Evolutionary conservation across 441 rosid genomes (phyloP).

Genomic region (Gossypium gossypioides): DNA sequence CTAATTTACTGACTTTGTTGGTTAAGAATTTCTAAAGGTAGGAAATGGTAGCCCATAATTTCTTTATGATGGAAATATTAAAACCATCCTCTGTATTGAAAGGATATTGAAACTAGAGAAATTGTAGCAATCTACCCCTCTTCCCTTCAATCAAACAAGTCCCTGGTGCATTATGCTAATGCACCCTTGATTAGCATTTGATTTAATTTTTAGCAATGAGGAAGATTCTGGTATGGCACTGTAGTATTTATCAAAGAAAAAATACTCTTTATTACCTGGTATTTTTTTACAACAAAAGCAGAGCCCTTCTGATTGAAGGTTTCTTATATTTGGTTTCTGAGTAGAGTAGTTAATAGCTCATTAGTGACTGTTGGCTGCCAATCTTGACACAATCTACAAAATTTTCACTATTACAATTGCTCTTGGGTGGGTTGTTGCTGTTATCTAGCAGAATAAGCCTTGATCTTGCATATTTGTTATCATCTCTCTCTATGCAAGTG

Average conservation of each 20-base stretch:
- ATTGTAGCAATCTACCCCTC: not conserved
- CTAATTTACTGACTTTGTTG: not conserved
- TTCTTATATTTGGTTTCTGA: not conserved
- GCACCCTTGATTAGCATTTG: not conserved
- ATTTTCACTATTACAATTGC: not conserved
- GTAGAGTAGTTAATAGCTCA: not conserved
- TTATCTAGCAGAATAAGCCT: not conserved
- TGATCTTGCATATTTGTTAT: not conserved
- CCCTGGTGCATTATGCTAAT: not conserved
- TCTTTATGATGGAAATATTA: not conserved
- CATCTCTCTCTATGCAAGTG: not conserved
- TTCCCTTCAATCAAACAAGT: not conserved
- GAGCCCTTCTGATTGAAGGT: not conserved
- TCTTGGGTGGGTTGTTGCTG: not conserved
- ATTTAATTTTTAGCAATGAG: not conserved
- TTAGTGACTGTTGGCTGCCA: not conserved
- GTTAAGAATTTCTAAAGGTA: not conserved
- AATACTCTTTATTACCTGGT: not conserved
- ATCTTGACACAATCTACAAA: not conserved
- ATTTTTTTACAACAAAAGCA: not conserved
- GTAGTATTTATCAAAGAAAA: not conserved
- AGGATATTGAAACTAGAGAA: not conserved
- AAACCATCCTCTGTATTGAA: not conserved
- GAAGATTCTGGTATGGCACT: not conserved
- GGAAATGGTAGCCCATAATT: not conserved